A percentile compares a stretch with the other conserved stretches of the same genome.
These are phyloP conservation scores for Candida tropicalis DNA, from an alignment of 1,139 yeast genomes.

Conservation along the genomic window DNA sequence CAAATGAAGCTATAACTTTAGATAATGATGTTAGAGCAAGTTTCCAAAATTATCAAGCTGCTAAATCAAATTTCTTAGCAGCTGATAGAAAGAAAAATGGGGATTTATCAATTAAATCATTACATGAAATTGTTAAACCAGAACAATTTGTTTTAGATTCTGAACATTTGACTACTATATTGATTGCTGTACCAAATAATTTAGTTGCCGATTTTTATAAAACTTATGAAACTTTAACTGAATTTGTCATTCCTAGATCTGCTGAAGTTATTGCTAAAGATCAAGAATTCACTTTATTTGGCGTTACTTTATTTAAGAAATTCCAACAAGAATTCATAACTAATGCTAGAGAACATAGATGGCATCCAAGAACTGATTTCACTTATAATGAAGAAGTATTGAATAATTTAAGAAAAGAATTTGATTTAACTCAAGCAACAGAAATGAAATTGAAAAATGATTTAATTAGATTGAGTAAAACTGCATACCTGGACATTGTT, in stretches of 20 bases:
- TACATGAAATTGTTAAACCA: conserved; percentile 85
- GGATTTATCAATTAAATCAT: conserved; percentile 84
- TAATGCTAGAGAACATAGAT: conserved; percentile 80
- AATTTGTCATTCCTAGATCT: conserved; percentile 90
- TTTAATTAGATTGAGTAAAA: conserved; percentile 75
- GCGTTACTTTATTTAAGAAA: conserved; percentile 85
- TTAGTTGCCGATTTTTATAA: conserved; percentile 60
- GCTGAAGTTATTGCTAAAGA: conserved; percentile 74
- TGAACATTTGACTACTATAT: conserved; percentile 80
- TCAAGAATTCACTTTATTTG: conserved; percentile 69
- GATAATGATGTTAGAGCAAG: conserved; percentile 81
- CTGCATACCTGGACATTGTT: conserved; percentile 85
- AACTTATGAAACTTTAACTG: conserved; percentile 73
- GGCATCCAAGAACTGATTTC: conserved; percentile 89
- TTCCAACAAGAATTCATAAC: conserved; percentile 67
- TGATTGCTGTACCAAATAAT: conserved; percentile 83
- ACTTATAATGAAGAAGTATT: conserved; percentile 79
- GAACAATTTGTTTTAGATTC: conserved; percentile 83
- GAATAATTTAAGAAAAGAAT: conserved; percentile 74
- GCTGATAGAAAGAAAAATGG: conserved; percentile 94
- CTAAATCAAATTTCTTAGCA: conserved; percentile 80
- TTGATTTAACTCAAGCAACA: conserved; percentile 68
- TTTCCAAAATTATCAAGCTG: conserved; percentile 72
- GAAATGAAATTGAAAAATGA: conserved; percentile 80
- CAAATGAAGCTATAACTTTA: conserved; percentile 77